Percentiles rank a stretch among this genome's conserved stretches.
phyloP scores from a whole-genome alignment of 179 eudicot genomes.

The Beta lomatogona region DNA sequence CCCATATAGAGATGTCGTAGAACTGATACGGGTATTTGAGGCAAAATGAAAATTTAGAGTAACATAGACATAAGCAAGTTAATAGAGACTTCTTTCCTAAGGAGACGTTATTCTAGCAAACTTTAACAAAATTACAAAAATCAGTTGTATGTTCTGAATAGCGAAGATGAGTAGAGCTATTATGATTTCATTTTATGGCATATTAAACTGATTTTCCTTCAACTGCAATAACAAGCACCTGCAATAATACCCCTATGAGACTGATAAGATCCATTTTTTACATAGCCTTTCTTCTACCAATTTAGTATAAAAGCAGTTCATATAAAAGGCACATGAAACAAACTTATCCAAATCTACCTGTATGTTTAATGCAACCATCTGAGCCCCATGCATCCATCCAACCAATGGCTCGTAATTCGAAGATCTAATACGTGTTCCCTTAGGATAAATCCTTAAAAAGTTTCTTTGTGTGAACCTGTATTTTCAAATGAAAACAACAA shows the following conservation, averaged over 20 bases:
- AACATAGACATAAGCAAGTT: not conserved
- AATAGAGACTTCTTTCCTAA: not conserved
- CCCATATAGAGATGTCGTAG: too few species aligned
- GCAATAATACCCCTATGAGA: too few species aligned
- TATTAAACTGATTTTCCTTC: not conserved
- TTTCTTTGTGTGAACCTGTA: slow-evolving; percentile 57
- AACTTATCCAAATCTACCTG: slow-evolving; percentile 35
- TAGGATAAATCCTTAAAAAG: slow-evolving; percentile 53
- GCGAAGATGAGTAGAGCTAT: not conserved
- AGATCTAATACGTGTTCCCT: slow-evolving; percentile 55
- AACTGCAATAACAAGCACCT: not conserved
- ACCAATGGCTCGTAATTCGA: slow-evolving; percentile 47
- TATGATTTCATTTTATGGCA: not conserved
- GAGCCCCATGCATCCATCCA: slow-evolving; percentile 65
- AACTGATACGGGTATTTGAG: too few species aligned
- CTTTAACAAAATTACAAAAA: not conserved
- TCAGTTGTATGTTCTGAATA: not conserved
- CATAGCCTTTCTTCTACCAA: not conserved
- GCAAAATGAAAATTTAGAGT: too few species aligned
- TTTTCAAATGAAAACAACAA: not conserved
- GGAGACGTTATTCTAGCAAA: not conserved
- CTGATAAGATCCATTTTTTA: too few species aligned
- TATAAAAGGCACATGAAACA: too few species aligned
- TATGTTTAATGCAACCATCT: slow-evolving; percentile 67
- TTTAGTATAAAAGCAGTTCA: too few species aligned